Evolutionary conservation across 495 filamentous ascomycete genomes (phyloP), one percentile per base, ranked within the genome.

Genomic region (Penicillium maclennaniae): DNA sequence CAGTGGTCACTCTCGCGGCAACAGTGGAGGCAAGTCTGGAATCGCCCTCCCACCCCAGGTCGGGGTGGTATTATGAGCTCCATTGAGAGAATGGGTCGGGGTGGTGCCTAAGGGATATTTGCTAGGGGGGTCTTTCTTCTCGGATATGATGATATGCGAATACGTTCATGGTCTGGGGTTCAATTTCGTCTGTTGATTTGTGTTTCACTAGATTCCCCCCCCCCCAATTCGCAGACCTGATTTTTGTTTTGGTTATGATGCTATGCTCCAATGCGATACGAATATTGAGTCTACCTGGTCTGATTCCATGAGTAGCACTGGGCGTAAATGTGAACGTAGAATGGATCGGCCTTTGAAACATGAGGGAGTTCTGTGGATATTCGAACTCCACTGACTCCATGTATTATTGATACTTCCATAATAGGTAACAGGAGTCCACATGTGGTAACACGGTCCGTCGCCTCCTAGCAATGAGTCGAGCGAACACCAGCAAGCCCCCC

Each of bases 51-150:
- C 34, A 74, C 72, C 0, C 74, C 74, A 10, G 74, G 75, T 47
- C 71, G 79, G 27, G 79, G 78, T 49, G 82, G 84, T 37, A 85
- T 87, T 53, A 86, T 88, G 85, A 81, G 79, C 42, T 85, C 82
- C 6, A 86, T 87, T 69, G 85, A 87, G 70, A 78, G 81, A 66
- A 87, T 87, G 84, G 84, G 83, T 9, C 67, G 71, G 31, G 71
- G 73, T 41, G 68, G 66, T 49, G 58, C 42, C 15, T 63, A 54
- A 27, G 39, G 15, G 34, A 40, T n/a, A 26, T 23, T 20, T 49
- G 16, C 34, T 25, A n/a, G n/a, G n/a, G n/a, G n/a, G 27, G 23
- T 19, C 28, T 19, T 45, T 19, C 23, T 19, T 45, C 49, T 37
- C 47, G 48, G 12, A 43, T 49, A 4, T 49, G 7, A 26, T 53